Conservation (phyloP, 805 yeast species). For the Tetrapisispora phaffii region DNA sequence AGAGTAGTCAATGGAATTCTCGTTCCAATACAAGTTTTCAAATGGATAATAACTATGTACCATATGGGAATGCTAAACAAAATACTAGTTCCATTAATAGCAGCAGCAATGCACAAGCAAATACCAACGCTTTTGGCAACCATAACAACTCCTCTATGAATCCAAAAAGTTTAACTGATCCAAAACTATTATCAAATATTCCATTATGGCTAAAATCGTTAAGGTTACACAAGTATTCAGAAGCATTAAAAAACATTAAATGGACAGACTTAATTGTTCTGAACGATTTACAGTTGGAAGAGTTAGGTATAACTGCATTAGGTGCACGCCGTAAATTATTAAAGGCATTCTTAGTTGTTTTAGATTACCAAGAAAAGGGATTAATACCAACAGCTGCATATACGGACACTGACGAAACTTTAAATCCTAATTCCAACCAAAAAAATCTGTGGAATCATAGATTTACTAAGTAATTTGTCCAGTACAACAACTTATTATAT, state of each 20-base stretch:
- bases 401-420: not conserved
- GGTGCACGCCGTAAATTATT: constrained; percentile 93
- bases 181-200: constrained; percentile 56
- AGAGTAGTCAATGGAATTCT: not conserved
- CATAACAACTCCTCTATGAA: constrained; percentile 29
- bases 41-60: not conserved
- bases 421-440: not conserved
- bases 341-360: constrained; percentile 82
- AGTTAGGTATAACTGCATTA: constrained; percentile 79
- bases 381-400: constrained; percentile 24
- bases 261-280: constrained; percentile 76
- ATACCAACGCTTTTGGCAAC: not conserved
- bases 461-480: too few relatives aligned
- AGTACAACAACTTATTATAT: too few relatives aligned
- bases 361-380: constrained; percentile 40
- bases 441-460: not conserved
- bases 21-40: constrained; percentile 1
- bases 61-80: constrained; percentile 1
- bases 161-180: constrained; percentile 42
- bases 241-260: constrained; percentile 56
- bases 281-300: constrained; percentile 58
- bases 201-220: constrained; percentile 89
- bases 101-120: not conserved
- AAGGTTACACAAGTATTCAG: constrained; percentile 90
- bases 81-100: constrained; percentile 7